Conservation (phyloP, 306 rosid genomes). For the Sesbania bispinosa region DNA sequence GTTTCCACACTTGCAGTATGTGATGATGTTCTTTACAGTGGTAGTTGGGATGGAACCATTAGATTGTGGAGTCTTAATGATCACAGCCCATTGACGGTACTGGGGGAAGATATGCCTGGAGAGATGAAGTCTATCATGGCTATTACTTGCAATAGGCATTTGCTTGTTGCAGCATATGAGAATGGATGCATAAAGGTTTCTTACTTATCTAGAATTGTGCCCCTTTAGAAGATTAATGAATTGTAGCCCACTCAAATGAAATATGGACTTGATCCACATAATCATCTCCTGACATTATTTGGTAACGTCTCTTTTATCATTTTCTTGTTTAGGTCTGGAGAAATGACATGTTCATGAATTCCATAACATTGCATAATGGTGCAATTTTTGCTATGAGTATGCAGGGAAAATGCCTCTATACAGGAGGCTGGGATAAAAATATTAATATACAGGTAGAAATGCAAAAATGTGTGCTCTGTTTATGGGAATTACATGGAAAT, state of each 20-base stretch:
- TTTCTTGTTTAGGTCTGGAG: conserved; percentile 73
- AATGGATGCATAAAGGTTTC: conserved; percentile 79
- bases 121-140: conserved; percentile 56
- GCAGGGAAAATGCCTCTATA: conserved; percentile 67
- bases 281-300: conserved; percentile 14
- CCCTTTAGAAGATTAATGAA: conserved; percentile 21
- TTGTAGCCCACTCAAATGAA: conserved; percentile 17
- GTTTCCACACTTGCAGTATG: conserved; percentile 76
- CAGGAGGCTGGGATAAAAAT: conserved; percentile 85
- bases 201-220: conserved; percentile 19
- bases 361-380: conserved; percentile 60
- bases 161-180: conserved; percentile 78
- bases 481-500: conserved; percentile 14
- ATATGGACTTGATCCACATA: conserved; percentile 4
- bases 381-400: conserved; percentile 60
- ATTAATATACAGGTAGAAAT: conserved; percentile 76
- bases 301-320: conserved; percentile 19
- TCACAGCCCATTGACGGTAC: conserved; percentile 71
- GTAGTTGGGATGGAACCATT: conserved; percentile 97
- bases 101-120: conserved; percentile 65
- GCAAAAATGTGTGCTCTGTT: conserved; percentile 3
- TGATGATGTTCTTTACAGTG: conserved; percentile 82
- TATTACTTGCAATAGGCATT: conserved; percentile 48
- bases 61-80: conserved; percentile 86
- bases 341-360: conserved; percentile 58